Base-by-base conservation (phyloP, 139 green algal genomes). In the Micractinium conductrix region DNA sequence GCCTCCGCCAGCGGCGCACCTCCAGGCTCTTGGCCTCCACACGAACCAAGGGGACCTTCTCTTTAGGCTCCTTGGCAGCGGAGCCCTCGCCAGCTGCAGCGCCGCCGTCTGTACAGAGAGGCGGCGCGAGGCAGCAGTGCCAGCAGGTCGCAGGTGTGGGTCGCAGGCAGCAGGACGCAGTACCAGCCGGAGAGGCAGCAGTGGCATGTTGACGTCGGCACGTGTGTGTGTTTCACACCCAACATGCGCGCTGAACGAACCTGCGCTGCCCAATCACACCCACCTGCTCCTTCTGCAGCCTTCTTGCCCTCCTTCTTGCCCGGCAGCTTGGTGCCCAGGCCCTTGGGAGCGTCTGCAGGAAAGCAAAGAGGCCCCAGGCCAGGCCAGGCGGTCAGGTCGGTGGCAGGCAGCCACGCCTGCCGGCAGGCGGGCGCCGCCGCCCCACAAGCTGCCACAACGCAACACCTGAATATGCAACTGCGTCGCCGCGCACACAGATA, bases 1-100 rank as follows among this genome's bases (percentile, higher is more conserved):
- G 35, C 35, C 35, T 38, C 26, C 45, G 45, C 19, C 44, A 16
- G 4, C 0, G 28, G 38, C 80, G 55, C 68, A 78, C 80, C 67
- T 85, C 80, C 80, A 78, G 30, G 28, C 42, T 58, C 68, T 78
- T 85, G 43, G 80, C 45, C 37, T 67, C 45, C 55, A 85, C 33
- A 10, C 44, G 42, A 28, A 71, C 72, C 84, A 81, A 73, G 19
- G 60, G 16, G 48, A 42, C 45, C 26, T 60, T 50, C 48, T 87
- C 63, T 30, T 76, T 84, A 3, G 37, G 9, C 38, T 63, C 50
- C 69, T 76, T 80, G 21, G 17, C 78, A 40, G 33, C 45, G 14
- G 71, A 7, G 24, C 9, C 33, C 9, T 22, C 73, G 44, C 28
- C 74, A 33, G 14, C 73, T 19, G 9, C 73, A 24, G n/a, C 55